Evolutionary conservation across 1,284 basidiomycete genomes (phyloP).

Genomic region (Cutaneotrichosporon sp.): DNA sequence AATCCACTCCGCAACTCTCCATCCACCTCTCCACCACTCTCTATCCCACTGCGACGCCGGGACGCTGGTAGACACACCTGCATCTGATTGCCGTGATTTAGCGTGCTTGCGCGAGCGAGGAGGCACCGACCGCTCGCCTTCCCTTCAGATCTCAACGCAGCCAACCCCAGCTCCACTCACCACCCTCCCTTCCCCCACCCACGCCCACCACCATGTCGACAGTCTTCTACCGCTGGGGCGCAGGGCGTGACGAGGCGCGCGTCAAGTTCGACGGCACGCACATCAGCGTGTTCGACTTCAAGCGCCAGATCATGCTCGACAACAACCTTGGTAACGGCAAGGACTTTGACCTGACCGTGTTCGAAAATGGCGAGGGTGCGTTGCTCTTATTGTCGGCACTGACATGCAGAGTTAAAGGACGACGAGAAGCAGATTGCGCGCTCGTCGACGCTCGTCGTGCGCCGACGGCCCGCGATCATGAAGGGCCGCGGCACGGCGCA

Average conservation of each 20-base stretch:
- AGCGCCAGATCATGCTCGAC: conserved; percentile 95
- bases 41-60: not conserved
- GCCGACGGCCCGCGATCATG: conserved; percentile 74
- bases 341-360: conserved; percentile 92
- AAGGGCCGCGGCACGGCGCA: conserved; percentile 91
- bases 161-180: not conserved
- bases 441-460: conserved; percentile 90
- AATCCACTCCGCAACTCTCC: not conserved
- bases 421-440: conserved; percentile 89
- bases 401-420: conserved; percentile 77
- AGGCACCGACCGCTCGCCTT: not conserved
- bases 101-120: not conserved
- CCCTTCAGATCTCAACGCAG: not conserved
- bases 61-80: not conserved
- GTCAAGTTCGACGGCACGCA: conserved; percentile 98
- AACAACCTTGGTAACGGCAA: conserved; percentile 93
- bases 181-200: not conserved
- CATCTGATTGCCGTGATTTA: not conserved
- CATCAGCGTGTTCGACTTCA: conserved; percentile 98
- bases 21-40: not conserved
- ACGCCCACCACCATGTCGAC: conserved; percentile 69
- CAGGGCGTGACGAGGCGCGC: conserved; percentile 89
- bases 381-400: conserved; percentile 2
- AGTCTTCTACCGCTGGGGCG: conserved; percentile 98
- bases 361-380: conserved; percentile 79